phyloP scores from a whole-genome alignment of 2,329 filamentous ascomycete species.

The Pezicula neosporulosa region DNA sequence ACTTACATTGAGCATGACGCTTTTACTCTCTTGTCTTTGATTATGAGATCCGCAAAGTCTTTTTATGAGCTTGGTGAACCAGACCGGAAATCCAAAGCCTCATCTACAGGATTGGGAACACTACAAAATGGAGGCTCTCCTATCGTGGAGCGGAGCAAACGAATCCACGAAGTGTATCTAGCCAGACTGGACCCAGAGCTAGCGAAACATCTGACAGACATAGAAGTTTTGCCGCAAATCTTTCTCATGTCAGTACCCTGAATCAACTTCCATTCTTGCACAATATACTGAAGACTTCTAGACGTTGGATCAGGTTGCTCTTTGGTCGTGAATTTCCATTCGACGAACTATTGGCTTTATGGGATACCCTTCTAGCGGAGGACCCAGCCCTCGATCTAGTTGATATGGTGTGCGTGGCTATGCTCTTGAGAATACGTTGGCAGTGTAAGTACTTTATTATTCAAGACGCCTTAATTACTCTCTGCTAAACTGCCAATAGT shows the following conservation, averaged over 20 bases:
- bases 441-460: slow-evolving; percentile 54
- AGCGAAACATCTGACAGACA: slow-evolving; percentile 71
- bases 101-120: slow-evolving; percentile 8
- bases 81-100: slow-evolving; percentile 36
- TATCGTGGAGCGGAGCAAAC: slow-evolving; percentile 81
- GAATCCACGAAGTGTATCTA: slow-evolving; percentile 81
- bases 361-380: slow-evolving; percentile 88
- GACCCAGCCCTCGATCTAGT: slow-evolving; percentile 78
- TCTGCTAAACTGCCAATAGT: slow-evolving; percentile 47
- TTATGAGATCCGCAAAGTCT: slow-evolving; percentile 83
- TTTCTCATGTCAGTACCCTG: slow-evolving; percentile 73
- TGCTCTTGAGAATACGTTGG: slow-evolving; percentile 91
- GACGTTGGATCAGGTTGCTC: slow-evolving; percentile 85
- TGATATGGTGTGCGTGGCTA: slow-evolving; percentile 88
- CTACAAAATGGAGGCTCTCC: slow-evolving; percentile 47
- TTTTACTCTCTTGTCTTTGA: slow-evolving; percentile 76
- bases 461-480: not conserved
- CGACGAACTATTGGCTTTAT: slow-evolving; percentile 76
- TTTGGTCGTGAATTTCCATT: slow-evolving; percentile 95
- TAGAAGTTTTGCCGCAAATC: slow-evolving; percentile 93
- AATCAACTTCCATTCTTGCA: not conserved
- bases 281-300: slow-evolving; percentile 10
- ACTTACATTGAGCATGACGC: slow-evolving; percentile 85
- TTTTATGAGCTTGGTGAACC: slow-evolving; percentile 69
- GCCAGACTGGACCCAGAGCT: slow-evolving; percentile 80